Evolutionary conservation across 306 rosid species (phyloP).

Genomic region (Gleditsia sinensis): DNA sequence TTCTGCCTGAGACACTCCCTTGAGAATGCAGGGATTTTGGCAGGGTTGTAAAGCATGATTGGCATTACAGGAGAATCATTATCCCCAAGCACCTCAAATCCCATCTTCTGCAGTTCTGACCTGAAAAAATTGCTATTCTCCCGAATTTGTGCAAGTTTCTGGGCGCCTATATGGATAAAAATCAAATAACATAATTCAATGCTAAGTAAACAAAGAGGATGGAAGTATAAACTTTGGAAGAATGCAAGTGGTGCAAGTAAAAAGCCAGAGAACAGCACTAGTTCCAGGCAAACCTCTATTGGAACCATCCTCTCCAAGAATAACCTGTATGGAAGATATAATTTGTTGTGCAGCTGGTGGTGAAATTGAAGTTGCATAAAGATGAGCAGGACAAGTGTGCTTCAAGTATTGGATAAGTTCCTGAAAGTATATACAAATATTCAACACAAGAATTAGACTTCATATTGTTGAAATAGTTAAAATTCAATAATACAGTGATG

Average conservation of each 20-base stretch:
- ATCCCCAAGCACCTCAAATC: slow-evolving; percentile 74
- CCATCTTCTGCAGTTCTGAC: slow-evolving; percentile 81
- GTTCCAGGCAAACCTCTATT: slow-evolving; percentile 59
- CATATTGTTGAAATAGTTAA: not conserved
- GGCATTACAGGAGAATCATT: slow-evolving; percentile 81
- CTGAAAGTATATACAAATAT: slow-evolving; percentile 31
- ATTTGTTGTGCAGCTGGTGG: slow-evolving; percentile 89
- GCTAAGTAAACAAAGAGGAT: not conserved
- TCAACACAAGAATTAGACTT: not conserved
- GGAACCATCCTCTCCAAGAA: slow-evolving; percentile 88
- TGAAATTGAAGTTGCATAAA: slow-evolving; percentile 82
- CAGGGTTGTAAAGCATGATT: slow-evolving; percentile 82
- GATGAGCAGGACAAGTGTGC: slow-evolving; percentile 80
- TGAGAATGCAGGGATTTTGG: slow-evolving; percentile 86
- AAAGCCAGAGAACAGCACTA: not conserved
- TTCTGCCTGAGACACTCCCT: slow-evolving; percentile 78
- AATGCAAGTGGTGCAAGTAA: not conserved
- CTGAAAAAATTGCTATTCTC: slow-evolving; percentile 85
- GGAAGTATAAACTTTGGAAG: not conserved
- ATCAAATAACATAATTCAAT: slow-evolving; percentile 13
- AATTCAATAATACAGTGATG: slow-evolving; percentile 2
- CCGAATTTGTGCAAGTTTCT: slow-evolving; percentile 71
- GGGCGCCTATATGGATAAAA: slow-evolving; percentile 54
- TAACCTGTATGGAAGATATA: slow-evolving; percentile 66
- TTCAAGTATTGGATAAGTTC: slow-evolving; percentile 72